Percentiles rank a stretch among this genome's conserved stretches.
Conservation (phyloP, 2,329 filamentous ascomycete species). For the Fusarium sp. region DNA sequence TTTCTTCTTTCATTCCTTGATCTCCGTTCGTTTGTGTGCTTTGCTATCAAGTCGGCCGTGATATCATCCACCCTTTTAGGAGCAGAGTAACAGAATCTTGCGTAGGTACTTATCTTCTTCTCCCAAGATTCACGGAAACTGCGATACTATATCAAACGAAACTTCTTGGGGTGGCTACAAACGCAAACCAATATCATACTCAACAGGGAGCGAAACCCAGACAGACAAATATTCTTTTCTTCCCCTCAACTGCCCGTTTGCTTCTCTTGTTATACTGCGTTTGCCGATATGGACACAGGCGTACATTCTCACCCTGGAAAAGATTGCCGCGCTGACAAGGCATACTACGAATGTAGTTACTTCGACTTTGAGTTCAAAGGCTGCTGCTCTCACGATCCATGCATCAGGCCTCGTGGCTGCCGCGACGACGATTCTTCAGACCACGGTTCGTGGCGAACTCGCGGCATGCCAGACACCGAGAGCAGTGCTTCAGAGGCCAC, state of each 20-base stretch:
- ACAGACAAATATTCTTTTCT: background rate
- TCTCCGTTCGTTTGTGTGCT: background rate
- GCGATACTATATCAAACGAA: slow-evolving; percentile 19
- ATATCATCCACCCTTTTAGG: background rate
- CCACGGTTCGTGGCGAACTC: background rate
- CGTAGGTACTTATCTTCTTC: background rate
- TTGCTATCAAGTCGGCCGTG: background rate
- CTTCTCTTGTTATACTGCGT: background rate
- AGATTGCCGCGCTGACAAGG: slow-evolving; percentile 43
- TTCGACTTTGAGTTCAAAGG: slow-evolving; percentile 49
- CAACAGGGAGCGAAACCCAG: background rate
- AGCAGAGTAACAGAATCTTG: background rate
- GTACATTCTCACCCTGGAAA: slow-evolving; percentile 5
- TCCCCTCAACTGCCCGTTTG: background rate
- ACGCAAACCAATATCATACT: background rate
- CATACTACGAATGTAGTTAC: slow-evolving; percentile 51
- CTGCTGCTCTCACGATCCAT: slow-evolving; percentile 59
- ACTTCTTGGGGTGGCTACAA: background rate
- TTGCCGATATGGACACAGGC: slow-evolving; percentile 23
- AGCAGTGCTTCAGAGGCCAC: background rate
- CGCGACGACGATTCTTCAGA: background rate
- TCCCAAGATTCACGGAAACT: slow-evolving; percentile 25
- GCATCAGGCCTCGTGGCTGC: slow-evolving; percentile 39
- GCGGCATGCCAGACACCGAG: background rate
- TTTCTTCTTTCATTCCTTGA: background rate